Conservation (phyloP, 2,329 filamentous ascomycete species). For the Dissoconium aciculare region DNA sequence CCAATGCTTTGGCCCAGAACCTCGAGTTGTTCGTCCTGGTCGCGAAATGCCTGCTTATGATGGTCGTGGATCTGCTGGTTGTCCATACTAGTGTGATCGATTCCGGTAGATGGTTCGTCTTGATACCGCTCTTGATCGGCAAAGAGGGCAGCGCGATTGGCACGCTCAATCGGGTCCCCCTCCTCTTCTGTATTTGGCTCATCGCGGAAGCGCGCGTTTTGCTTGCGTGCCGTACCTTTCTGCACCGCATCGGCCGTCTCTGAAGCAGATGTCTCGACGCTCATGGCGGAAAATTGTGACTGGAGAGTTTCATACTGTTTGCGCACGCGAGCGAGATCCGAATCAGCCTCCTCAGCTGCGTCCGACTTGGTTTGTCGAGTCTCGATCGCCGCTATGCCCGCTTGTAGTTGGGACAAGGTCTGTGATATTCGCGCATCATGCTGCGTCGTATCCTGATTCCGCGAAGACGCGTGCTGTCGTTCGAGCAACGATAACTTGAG, state of each 20-base stretch:
- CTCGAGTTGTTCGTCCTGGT: slow-evolving; percentile 92
- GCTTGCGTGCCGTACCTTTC: slow-evolving; percentile 20
- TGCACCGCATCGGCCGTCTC: slow-evolving; percentile 38
- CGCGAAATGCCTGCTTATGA: slow-evolving; percentile 63
- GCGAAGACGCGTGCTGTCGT: slow-evolving; percentile 67
- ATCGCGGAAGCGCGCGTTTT: slow-evolving; percentile 66
- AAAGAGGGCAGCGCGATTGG: slow-evolving; percentile 45
- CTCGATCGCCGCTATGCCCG: slow-evolving; percentile 59
- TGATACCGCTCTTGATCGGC: slow-evolving; percentile 37
- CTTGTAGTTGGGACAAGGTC: slow-evolving; percentile 71
- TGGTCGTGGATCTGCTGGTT: slow-evolving; percentile 81
- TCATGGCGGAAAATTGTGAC: slow-evolving; percentile 66
- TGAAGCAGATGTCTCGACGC: no score
- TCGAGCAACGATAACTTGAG: slow-evolving; percentile 92
- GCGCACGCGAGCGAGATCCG: slow-evolving; percentile 51
- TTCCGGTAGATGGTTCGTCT: slow-evolving; percentile 45
- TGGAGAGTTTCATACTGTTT: slow-evolving; percentile 63
- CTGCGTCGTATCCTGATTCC: slow-evolving; percentile 62
- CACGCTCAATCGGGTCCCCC: slow-evolving; percentile 34
- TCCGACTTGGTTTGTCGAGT: slow-evolving; percentile 50
- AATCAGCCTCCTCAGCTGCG: slow-evolving; percentile 41
- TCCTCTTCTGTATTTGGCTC: slow-evolving; percentile 26
- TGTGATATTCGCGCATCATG: slow-evolving; percentile 82
- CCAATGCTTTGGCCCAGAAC: slow-evolving; percentile 70
- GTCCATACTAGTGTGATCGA: slow-evolving; percentile 44